Conservation (phyloP, 2,329 filamentous ascomycete genomes). For the Mycogone perniciosa region DNA sequence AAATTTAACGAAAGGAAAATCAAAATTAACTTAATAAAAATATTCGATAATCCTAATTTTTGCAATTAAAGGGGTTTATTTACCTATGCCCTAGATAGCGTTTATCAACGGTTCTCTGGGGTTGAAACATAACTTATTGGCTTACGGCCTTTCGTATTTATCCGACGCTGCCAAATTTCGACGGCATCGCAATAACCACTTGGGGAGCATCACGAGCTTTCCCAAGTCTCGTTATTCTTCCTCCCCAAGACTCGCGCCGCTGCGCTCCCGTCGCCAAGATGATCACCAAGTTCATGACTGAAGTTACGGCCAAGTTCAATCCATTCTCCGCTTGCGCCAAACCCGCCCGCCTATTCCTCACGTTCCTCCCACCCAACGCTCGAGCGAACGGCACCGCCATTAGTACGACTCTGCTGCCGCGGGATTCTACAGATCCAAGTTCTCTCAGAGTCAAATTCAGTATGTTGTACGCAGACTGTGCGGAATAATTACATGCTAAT, state of each 20-base stretch:
- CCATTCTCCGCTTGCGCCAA: conserved; percentile 77
- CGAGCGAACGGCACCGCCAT: conserved; percentile 69
- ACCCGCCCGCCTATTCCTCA: conserved; percentile 82
- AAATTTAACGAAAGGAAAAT: no score
- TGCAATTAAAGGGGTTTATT: no score
- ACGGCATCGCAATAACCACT: background rate
- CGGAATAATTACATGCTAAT: conserved; percentile 17
- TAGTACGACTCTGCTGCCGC: conserved; percentile 67
- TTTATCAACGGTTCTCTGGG: no score
- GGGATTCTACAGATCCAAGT: conserved; percentile 60
- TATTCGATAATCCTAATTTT: no score
- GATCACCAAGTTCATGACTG: conserved; percentile 82
- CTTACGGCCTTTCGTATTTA: no score
- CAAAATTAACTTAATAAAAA: no score
- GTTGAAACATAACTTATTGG: no score
- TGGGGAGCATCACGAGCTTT: background rate
- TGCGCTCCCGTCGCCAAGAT: conserved; percentile 40
- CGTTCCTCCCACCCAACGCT: conserved; percentile 73
- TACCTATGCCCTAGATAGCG: no score
- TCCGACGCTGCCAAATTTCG: conserved; percentile 8
- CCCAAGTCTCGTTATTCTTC: background rate
- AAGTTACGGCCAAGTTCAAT: conserved; percentile 83
- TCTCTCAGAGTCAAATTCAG: conserved; percentile 79
- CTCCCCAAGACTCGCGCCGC: background rate
- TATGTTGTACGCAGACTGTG: conserved; percentile 37